Percentiles rank a stretch among this genome's conserved stretches.
Conservation (phyloP, 139 green algal species). For the Coccomyxa sp. region DNA sequence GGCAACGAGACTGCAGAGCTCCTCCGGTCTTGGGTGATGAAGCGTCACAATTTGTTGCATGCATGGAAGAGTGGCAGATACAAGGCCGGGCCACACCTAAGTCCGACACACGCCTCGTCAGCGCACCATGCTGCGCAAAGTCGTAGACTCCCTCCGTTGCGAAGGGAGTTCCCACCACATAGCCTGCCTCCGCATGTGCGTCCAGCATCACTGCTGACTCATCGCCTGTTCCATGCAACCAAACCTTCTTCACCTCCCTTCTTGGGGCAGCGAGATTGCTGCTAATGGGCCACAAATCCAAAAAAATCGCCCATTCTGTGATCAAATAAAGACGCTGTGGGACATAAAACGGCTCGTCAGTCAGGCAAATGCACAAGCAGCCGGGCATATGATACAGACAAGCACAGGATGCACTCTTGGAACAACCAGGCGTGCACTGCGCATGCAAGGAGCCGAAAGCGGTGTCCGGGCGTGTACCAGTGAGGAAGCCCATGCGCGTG, state of each 20-base stretch:
- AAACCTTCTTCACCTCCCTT: neutral
- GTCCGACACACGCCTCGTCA: constrained; percentile 53
- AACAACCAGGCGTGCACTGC: no score
- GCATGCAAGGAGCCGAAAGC: no score
- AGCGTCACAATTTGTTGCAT: no score
- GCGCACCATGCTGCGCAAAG: constrained; percentile 57
- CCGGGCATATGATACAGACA: no score
- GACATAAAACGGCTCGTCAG: no score
- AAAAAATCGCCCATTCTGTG: no score
- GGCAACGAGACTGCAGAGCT: no score
- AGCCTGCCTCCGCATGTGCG: constrained; percentile 85
- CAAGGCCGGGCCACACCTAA: neutral
- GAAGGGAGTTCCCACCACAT: constrained; percentile 90
- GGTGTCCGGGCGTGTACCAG: constrained; percentile 34
- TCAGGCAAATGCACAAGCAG: no score
- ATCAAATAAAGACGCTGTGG: no score
- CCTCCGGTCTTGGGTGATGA: no score
- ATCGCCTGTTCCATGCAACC: constrained; percentile 50
- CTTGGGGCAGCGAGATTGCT: neutral
- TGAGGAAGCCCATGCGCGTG: constrained; percentile 86
- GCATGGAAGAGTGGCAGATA: no score
- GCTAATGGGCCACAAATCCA: neutral
- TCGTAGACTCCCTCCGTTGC: constrained; percentile 64
- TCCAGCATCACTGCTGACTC: constrained; percentile 83
- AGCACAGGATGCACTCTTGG: no score